Evolutionary conservation across 2,329 filamentous ascomycete species (phyloP), one percentile per base, ranked within the genome.

Genomic region (Penicillium sp.): DNA sequence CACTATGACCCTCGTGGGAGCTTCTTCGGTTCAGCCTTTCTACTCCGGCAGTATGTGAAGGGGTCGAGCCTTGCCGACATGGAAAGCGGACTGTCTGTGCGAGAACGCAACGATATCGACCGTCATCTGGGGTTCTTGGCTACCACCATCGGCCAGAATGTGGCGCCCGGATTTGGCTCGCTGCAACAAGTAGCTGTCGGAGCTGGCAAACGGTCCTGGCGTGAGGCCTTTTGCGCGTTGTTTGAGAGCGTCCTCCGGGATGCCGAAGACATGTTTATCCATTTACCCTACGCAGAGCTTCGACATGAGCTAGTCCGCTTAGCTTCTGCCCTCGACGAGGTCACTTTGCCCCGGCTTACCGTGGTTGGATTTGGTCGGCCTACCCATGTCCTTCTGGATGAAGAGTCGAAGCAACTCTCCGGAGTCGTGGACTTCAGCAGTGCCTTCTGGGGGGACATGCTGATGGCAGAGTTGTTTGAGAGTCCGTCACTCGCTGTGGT

Each of bases 181-280:
- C 72, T 81, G 8, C 76, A 79, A 43, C 74, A 77, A 54, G 82
- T 84, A 5, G 77, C 78, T 45, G 69, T 69, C 14, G 78, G 79
- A n/a, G 71, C 70, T 25, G 82, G 83, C 15, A 77, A 71, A 57
- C 67, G 64, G n/a, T 81, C 80, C 3, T 87, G 85, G 85, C 75
- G 77, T 55, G 78, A 82, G 57, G 81, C 80, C 12, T 87, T 86
- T 63, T 71, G 79, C 25, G 66, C 69, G 5, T 76, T 86, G 41
- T 73, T 86, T 20, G 84, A 86, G 67, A 74, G 78, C 11, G 73
- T 81, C 8, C 73, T 87, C 25, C 82, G 83, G 15, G 84, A 87
- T 64, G 82, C 80, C 15, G 85, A 87, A 67, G 84, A 87, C 59
- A 82, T 83, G 71, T 80, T 86, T 12, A 79, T 87, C 64, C 82